phyloP scores from a whole-genome alignment of 1,139 yeast species.

The Geotrichum aggregatum region DNA sequence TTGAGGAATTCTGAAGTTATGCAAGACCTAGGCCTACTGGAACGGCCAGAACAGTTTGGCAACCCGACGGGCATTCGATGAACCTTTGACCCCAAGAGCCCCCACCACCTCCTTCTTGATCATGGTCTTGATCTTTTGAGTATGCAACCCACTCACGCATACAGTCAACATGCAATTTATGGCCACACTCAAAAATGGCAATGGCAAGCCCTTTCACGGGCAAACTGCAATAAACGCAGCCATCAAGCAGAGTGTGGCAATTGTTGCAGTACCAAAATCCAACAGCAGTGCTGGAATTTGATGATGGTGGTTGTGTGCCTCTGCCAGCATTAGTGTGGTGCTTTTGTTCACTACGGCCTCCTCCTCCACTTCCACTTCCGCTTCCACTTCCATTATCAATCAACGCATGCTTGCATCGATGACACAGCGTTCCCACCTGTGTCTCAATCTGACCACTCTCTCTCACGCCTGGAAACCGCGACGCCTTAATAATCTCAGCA shows the following conservation, averaged over 20 bases:
- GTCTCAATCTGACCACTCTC: slow-evolving; percentile 53
- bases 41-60: neutral
- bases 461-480: slow-evolving; percentile 45
- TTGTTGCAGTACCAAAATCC: slow-evolving; percentile 85
- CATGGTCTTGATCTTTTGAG: neutral
- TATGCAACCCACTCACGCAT: slow-evolving; percentile 63
- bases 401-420: slow-evolving; percentile 59
- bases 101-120: neutral
- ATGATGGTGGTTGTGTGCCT: neutral
- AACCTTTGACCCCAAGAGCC: neutral
- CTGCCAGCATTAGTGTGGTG: too few relatives aligned
- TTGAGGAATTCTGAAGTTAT: too few relatives aligned
- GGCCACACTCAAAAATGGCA: slow-evolving; percentile 72
- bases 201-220: slow-evolving; percentile 73
- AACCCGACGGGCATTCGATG: slow-evolving; percentile 11
- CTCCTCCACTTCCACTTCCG: too few relatives aligned
- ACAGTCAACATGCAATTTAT: slow-evolving; percentile 81
- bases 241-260: slow-evolving; percentile 57
- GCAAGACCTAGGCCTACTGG: neutral
- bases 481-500: slow-evolving; percentile 51
- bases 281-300: slow-evolving; percentile 32
- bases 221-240: slow-evolving; percentile 75
- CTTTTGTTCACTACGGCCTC: too few relatives aligned
- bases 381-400: slow-evolving; percentile 54
- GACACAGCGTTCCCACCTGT: slow-evolving; percentile 62